Evolutionary conservation across 2,329 filamentous ascomycete species (phyloP).

Genomic region (Aspergillus quadricinctus): DNA sequence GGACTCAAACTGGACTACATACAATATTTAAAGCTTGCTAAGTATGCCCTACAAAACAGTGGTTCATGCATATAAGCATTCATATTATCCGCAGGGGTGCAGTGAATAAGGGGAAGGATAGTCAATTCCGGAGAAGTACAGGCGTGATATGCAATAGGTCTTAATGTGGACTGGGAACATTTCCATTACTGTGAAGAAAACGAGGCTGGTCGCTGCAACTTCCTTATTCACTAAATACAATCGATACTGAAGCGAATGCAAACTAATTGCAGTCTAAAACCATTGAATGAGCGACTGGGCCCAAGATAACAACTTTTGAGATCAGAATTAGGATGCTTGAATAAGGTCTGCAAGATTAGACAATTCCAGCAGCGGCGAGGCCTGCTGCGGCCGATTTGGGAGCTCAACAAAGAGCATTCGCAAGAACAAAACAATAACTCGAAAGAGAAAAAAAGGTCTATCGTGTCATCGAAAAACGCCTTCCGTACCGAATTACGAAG

Average conservation of each 20-base stretch:
- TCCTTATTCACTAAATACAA: not conserved
- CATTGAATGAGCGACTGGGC: not conserved
- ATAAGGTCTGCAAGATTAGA: constrained; percentile 8
- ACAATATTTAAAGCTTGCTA: too few relatives aligned
- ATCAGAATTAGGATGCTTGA: not conserved
- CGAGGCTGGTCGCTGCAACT: too few relatives aligned
- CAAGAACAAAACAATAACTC: constrained; percentile 12
- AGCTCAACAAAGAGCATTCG: not conserved
- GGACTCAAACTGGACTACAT: not conserved
- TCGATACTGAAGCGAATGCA: not conserved
- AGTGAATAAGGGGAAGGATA: too few relatives aligned
- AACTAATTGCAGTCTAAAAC: not conserved
- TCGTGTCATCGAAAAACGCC: constrained; percentile 36
- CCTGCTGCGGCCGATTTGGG: not conserved
- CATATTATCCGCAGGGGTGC: too few relatives aligned
- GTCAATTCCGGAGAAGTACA: too few relatives aligned
- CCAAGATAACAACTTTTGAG: constrained; percentile 1
- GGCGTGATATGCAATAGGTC: not conserved
- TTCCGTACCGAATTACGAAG: constrained; percentile 34
- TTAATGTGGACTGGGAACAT: not conserved
- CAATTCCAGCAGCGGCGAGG: constrained; percentile 1
- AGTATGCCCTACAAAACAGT: too few relatives aligned
- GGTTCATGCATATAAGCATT: too few relatives aligned
- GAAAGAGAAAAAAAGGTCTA: constrained; percentile 31
- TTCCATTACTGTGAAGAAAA: not conserved